Evolutionary conservation across 208 protist genomes (phyloP), one percentile per base, ranked within the genome.

Genomic region (Entamoeba invadens): DNA sequence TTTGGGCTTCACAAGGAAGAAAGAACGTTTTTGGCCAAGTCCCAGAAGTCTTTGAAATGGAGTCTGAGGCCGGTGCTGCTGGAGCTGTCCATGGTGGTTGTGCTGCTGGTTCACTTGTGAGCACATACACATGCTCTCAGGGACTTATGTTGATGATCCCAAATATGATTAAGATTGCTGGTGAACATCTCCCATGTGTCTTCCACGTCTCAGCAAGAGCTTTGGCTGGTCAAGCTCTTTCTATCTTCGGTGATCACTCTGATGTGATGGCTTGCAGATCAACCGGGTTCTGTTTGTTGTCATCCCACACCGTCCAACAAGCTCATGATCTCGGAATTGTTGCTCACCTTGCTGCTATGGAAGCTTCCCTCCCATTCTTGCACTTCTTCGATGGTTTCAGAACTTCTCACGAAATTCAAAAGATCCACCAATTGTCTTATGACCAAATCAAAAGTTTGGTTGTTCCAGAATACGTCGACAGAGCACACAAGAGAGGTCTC

Each of bases 111-210:
- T 92, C 96, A 16, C 91, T 97, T 8, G 87, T 92, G 31, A 93
- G 94, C 4, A 97, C 96, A 46, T 97, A 96, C 72, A 97, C 97
- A 31, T 93, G 94, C 16, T 97, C 96, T 31, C 97, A 97, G 92
- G 97, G 97, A 35, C 92, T 97, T 21, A 77, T 97, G 77, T 94
- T 97, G 6, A 97, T 97, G 96, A 96, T 97, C 31, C 96, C 97
- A 35, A 97, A 97, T 72, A 95, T 97, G 95, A 97, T 97, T 93
- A 96, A 96, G 50, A 96, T 97, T 45, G 96, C 96, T 38, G 97
- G 96, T 21, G 97, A 97, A 94, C 91, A 96, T 0, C 93, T 96
- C 42, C 96, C 96, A 44, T 87, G 46, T 45, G 96, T 97, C 8
- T 94, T 97, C 42, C 96, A 97, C 91, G 96, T 97, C 35, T 72